A percentile compares a stretch with the other conserved stretches of the same genome.
Evolutionary conservation across 495 filamentous ascomycete genomes (phyloP).

Genomic region (Xylaria longipes): DNA sequence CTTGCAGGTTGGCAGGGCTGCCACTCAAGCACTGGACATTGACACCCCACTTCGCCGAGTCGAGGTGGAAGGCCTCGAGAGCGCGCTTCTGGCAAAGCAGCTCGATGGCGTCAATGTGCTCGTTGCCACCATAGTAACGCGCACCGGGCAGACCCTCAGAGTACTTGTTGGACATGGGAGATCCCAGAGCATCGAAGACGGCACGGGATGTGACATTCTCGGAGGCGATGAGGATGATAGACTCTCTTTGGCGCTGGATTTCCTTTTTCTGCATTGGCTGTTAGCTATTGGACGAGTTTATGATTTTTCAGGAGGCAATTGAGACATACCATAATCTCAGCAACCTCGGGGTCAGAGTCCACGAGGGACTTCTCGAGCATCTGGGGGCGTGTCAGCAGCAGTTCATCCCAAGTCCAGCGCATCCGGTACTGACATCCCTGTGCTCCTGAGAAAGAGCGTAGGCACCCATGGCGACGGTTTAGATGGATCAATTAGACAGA

Average conservation of each 20-base stretch:
- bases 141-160: constrained; percentile 98
- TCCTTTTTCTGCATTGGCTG: constrained; percentile 75
- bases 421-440: constrained; percentile 71
- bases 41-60: constrained; percentile 93
- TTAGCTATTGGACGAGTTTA: constrained; percentile 24
- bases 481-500: not conserved
- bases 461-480: constrained; percentile 34
- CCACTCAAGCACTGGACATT: constrained; percentile 96
- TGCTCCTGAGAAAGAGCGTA: constrained; percentile 92
- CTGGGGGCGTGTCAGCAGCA: constrained; percentile 65
- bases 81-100: constrained; percentile 94
- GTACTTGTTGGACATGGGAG: constrained; percentile 98
- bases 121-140: constrained; percentile 98
- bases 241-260: constrained; percentile 97
- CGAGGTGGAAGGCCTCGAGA: constrained; percentile 87
- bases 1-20: constrained; percentile 95
- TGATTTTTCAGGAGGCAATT: constrained; percentile 18
- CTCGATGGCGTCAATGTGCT: constrained; percentile 98
- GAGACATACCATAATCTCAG: constrained; percentile 84
- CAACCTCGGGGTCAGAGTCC: constrained; percentile 88
- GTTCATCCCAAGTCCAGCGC: constrained; percentile 2
- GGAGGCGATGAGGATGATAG: constrained; percentile 96
- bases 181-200: constrained; percentile 88
- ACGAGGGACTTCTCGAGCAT: constrained; percentile 88
- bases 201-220: constrained; percentile 90